Evolutionary conservation across 2,329 filamentous ascomycete species (phyloP), one percentile per base, ranked within the genome.

Genomic region (Colletotrichum viniferum): DNA sequence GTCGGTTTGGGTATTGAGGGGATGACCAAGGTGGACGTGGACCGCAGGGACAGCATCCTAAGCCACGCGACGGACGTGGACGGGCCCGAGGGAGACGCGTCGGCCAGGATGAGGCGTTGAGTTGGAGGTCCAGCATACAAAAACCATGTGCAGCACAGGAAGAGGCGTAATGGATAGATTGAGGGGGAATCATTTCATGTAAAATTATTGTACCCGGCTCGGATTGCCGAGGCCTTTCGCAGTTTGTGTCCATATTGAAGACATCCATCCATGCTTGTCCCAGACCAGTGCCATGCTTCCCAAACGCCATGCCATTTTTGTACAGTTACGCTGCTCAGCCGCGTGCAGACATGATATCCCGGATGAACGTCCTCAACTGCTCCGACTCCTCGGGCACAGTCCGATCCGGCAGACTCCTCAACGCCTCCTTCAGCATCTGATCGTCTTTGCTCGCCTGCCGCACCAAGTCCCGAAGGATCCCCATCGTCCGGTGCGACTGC

Each of bases 1-100:
- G 91, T 94, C 4, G 89, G 87, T 21, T 82, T 94, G 1, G 91
- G 90, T 4, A 91, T 92, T 67, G 85, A 88, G 76, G 87, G 87
- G 4, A 87, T 91, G 87, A 80, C 81, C 36, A 81, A 80, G 61
- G 76, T 24, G 79, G 81, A 68, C 30, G 81, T 80, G 48, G 79
- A 79, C 71, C 81, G 88, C 61, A 82, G 86, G 64, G 85, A 84
- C 58, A 89, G 88, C 71, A 79, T 85, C 5, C 79, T 84, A 16
- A 88, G 85, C 77, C 80, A 78, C 7, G 76, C 76, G 13, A 81
- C 81, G 16, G 83, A 82, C 30, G 75, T 77, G 16, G 79, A 81
- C 55, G 76, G 77, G 28, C 74, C 69, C 24, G 79, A 80, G 43
- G 81, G 82, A 78, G 83, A 81, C 78, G 80, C 80, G 2, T 73